Base-by-base conservation (phyloP, 2,329 filamentous ascomycete species). In the Aspergillus vadensis region DNA sequence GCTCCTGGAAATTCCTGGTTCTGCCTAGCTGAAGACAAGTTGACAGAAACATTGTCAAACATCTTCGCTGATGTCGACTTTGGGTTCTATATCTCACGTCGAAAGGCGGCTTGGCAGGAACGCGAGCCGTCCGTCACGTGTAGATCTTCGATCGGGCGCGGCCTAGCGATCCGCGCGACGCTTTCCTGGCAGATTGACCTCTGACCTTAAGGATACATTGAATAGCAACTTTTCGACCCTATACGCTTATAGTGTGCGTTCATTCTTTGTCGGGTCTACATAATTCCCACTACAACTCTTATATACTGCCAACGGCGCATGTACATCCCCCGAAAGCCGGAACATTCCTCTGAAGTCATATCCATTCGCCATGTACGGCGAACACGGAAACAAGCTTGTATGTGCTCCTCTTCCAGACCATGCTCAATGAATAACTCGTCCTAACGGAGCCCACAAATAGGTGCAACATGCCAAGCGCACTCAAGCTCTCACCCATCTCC, bases 401-500 rank as follows among this genome's bases (percentile, higher is more conserved):
- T 70, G 80, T 36, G 47, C 67, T 41, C 49, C 48, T 55, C 41
- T 7, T 17, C 12, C 36, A 25, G 5, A 7, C 38, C 19, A 14
- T 14, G 5, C 36, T 38, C 21, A n/a, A 21, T n/a, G 55, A 21
- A 17, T 21, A 12, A 21, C 39, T 7, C 15, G 36, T 38, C 5
- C 44, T 23, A 56, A 52, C 51, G 50, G 38, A 61, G 30, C 47
- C 55, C 15, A 19, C 32, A 27, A 44, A 58, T 65, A 97, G 91
- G 93, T 96, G 69, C 90, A 94, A 82, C 91, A 98, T 82, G 95
- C 95, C 75, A 98, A 98, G 83, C 88, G 95, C 74, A 96, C 91
- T 17, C 92, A 95, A 77, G 90, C 91, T 66, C 86, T 99, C 58
- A 81, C 88, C 32, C 88, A 96, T 74, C 85, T 99, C 2, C 95